These are phyloP conservation scores for Fraxinus quadrangulata DNA, from an alignment of 257 asterid species.

Conservation along the genomic window DNA sequence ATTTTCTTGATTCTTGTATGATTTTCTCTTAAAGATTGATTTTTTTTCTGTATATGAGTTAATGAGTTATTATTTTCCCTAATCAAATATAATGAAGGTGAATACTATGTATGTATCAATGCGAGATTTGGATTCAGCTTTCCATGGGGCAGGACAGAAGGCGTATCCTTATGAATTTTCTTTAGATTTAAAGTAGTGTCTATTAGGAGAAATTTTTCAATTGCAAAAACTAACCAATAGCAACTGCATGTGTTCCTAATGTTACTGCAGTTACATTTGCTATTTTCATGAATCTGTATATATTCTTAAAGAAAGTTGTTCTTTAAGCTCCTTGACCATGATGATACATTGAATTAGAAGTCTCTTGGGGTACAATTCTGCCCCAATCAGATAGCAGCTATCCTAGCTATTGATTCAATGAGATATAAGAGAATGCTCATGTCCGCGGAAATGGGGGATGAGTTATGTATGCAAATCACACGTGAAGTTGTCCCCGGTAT, in stretches of 20 bases:
- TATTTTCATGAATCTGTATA: slow-evolving; percentile 22
- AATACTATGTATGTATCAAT: slow-evolving; percentile 73
- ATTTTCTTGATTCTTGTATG: too few relatives aligned
- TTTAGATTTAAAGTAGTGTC: slow-evolving; percentile 9
- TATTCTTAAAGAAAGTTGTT: slow-evolving; percentile 17
- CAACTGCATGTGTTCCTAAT: neutral
- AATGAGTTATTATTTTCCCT: too few relatives aligned
- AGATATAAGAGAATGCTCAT: neutral
- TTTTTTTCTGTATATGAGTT: too few relatives aligned
- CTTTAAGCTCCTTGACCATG: slow-evolving; percentile 50
- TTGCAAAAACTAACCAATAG: neutral
- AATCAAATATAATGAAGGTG: too few relatives aligned
- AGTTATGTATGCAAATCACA: too few relatives aligned
- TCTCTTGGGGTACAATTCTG: neutral
- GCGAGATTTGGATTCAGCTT: slow-evolving; percentile 90
- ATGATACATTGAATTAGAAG: neutral
- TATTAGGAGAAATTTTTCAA: neutral
- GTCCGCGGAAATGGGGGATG: neutral
- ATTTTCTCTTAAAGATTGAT: too few relatives aligned
- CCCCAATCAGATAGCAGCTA: neutral
- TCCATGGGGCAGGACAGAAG: slow-evolving; percentile 94
- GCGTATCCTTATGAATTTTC: slow-evolving; percentile 38
- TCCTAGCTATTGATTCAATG: neutral
- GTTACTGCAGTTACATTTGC: slow-evolving; percentile 11
- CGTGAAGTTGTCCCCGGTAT: too few relatives aligned